Conservation (phyloP, 768 basidiomycete species). For the Coprinopsis marcescibilis region DNA sequence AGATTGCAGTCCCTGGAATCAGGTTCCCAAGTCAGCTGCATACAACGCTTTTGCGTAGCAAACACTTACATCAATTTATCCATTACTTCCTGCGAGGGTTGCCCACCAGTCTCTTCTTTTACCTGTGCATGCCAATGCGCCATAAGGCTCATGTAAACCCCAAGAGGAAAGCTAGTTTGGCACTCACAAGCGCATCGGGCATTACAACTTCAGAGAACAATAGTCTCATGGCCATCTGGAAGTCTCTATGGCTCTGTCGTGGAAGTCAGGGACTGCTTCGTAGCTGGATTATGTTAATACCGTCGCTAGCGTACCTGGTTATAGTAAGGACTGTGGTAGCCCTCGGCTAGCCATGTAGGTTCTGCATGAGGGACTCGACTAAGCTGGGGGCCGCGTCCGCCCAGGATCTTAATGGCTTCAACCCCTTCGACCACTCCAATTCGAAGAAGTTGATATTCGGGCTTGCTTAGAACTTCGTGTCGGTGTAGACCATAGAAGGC, state of each 20-base stretch:
- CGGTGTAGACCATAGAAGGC: constrained; percentile 89
- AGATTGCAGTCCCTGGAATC: constrained; percentile 68
- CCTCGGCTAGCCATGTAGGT: constrained; percentile 68
- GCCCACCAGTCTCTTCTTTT: constrained; percentile 87
- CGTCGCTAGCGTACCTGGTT: constrained; percentile 50
- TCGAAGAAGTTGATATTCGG: constrained; percentile 71
- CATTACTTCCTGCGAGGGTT: constrained; percentile 69
- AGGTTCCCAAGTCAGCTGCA: no score
- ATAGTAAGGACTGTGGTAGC: constrained; percentile 75
- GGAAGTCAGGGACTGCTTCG: not conserved
- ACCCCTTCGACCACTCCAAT: constrained; percentile 70
- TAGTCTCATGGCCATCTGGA: constrained; percentile 60
- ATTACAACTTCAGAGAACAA: constrained; percentile 69
- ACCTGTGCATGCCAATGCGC: constrained; percentile 40
- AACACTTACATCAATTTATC: constrained; percentile 77
- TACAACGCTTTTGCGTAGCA: no score
- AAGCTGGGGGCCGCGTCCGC: constrained; percentile 54
- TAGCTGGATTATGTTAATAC: not conserved
- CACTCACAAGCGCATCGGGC: constrained; percentile 43
- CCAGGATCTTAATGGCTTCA: constrained; percentile 56
- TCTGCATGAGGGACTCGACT: constrained; percentile 88
- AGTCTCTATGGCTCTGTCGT: constrained; percentile 51
- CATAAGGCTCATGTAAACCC: constrained; percentile 23
- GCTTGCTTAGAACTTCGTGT: constrained; percentile 76
- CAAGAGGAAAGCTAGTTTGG: constrained; percentile 23